Conservation (phyloP, 371 early-diverging fungal species). For the Actinomortierella ambigua region DNA sequence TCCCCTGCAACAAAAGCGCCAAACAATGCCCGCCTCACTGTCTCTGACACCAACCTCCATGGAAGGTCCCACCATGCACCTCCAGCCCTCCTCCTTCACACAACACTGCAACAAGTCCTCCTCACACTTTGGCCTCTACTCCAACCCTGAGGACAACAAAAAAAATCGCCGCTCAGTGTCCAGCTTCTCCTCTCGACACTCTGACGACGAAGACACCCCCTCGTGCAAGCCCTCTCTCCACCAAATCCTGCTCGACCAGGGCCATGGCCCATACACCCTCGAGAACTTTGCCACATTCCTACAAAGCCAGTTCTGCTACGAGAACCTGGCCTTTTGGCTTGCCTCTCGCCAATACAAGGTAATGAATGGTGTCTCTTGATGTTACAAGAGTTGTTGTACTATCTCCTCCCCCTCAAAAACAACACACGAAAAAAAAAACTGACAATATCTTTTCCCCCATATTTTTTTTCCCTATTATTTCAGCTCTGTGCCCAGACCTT, state of each 20-base stretch:
- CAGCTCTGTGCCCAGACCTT: conserved; percentile 44
- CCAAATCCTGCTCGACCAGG: conserved; percentile 40
- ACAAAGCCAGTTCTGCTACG: conserved; percentile 40
- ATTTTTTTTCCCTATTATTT: background rate
- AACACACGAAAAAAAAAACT: background rate
- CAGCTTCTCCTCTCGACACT: conserved; percentile 36
- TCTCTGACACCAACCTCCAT: conserved; percentile 21
- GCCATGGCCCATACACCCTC: conserved; percentile 44
- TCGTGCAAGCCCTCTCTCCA: conserved; percentile 33
- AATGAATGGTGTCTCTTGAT: background rate
- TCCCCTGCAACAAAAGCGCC: background rate
- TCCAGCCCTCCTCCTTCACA: conserved; percentile 13
- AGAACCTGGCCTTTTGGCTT: conserved; percentile 49
- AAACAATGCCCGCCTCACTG: conserved; percentile 38
- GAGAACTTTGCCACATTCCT: conserved; percentile 45
- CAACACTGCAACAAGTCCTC: conserved; percentile 16
- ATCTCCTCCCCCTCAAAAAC: background rate
- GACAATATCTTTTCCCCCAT: background rate
- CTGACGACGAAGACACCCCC: conserved; percentile 24
- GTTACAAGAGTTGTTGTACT: background rate
- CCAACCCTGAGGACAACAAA: conserved; percentile 3
- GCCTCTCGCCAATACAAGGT: conserved; percentile 48
- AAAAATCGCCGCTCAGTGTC: conserved; percentile 29
- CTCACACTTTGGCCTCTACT: conserved; percentile 4
- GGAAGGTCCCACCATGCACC: conserved; percentile 45